Evolutionary conservation across 441 rosid genomes (phyloP), one percentile per base, ranked within the genome.

Genomic region (Adansonia grandidieri): DNA sequence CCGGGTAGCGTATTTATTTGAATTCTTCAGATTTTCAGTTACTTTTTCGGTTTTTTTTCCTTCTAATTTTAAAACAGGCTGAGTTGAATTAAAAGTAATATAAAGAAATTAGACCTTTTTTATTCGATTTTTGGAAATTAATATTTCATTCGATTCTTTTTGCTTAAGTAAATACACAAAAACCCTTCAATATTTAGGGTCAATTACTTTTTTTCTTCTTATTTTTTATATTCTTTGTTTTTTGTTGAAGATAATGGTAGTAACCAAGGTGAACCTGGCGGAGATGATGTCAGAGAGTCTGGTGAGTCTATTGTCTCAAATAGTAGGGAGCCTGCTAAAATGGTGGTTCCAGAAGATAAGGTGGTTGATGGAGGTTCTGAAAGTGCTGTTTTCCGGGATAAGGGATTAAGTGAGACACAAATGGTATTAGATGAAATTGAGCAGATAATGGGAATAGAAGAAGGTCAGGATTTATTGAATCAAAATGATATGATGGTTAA

Each of bases 391-490:
- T 54, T 56, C 24, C 66, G 1, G 50, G 85, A 77, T 15, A 73
- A 42, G 71, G 76, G 76, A 71, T 48, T 81, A 68, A 70, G 79
- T 54, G 82, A 79, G 15, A 77, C 84, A 1, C 84, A 77, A 61
- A 56, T 57, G 75, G 74, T 40, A 42, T 78, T 86, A 6, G 74
- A 78, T 78, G 89, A 85, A 81, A 84, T 84, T 50, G 87, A 82
- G 54, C 80, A 78, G 69, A 77, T 84, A 51, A 81, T 73, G 82
- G 67, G 44, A 75, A 63, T 24, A 53, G 88, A 86, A 57, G 86
- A 82, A 65, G 78, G 75, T 70, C 81, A 66, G 5, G 57, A 77
- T 73, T 53, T 77, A 32, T 77, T 69, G 62, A 77, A 75, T 50
- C 72, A 66, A 70, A 81, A 67, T 53, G 73, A 67, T 15, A 13